Percentiles rank a stretch among this genome's conserved stretches.
phyloP scores from a whole-genome alignment of 73 alveolate genomes.

The Blepharisma stoltei region DNA sequence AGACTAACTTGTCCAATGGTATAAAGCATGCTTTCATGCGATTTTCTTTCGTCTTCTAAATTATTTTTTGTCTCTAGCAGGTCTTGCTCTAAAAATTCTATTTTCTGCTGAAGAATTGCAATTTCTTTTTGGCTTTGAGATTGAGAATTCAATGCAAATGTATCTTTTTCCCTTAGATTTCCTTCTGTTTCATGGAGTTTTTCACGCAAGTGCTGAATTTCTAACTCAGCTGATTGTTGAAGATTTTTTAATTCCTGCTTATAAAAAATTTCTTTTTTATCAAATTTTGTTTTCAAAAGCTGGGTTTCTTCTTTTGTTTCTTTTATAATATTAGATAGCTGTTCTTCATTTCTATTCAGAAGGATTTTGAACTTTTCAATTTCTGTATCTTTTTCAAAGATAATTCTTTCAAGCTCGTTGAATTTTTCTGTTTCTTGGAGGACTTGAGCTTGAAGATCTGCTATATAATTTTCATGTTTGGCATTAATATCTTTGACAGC shows the following conservation, averaged over 20 bases:
- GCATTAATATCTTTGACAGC: constrained; percentile 6
- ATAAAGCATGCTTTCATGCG: constrained; percentile 29
- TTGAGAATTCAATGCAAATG: too few relatives aligned
- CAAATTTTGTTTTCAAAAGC: neutral
- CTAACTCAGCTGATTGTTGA: neutral
- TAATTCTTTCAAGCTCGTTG: constrained; percentile 1
- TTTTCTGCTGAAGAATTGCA: constrained; percentile 74
- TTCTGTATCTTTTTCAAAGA: constrained; percentile 7
- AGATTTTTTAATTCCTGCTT: neutral
- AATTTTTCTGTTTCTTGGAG: constrained; percentile 8
- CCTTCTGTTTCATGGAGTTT: constrained; percentile 60
- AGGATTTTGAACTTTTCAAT: neutral
- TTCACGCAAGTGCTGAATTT: constrained; percentile 40
- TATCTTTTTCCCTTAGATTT: neutral
- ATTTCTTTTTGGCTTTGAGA: constrained; percentile 45
- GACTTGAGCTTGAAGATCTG: neutral
- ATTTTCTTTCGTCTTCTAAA: constrained; percentile 51
- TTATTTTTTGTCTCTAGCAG: constrained; percentile 19
- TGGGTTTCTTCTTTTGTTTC: neutral
- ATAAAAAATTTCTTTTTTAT: constrained; percentile 3
- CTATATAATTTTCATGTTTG: constrained; percentile 3
- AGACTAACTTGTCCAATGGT: constrained; percentile 56
- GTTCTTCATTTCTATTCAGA: neutral
- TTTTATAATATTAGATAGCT: neutral
- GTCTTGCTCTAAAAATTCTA: constrained; percentile 62